Base-by-base conservation (phyloP, 345 rosid genomes). In the Brassica nigra region DNA sequence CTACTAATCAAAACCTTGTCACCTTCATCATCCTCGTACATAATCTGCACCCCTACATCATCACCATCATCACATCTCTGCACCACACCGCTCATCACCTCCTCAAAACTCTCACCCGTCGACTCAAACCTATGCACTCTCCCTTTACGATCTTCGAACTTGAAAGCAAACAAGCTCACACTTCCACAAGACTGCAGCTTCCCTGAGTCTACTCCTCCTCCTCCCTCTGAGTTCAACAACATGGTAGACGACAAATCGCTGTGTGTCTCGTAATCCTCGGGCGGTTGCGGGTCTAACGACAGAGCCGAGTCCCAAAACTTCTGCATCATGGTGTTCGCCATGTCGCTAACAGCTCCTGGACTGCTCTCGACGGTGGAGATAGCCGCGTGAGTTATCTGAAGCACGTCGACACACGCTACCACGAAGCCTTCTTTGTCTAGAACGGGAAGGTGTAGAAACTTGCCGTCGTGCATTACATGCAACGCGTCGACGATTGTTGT, bases 291-390 rank as follows among this genome's bases (percentile, higher is more conserved):
- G 44, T 93, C 97, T 78, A 89, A 85, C 36, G 93, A 82, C 44
- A 95, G 91, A 15, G 97, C 90, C 8, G 98, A 93, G 64, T 95
- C 99, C 99, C 98, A 95, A 30, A 95, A 95, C 85, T 91, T 95
- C 82, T 95, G 99, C 99, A 93, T 91, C 95, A 95, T 90, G 52
- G 98, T 87, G 71, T 80, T 93, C 72, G 98, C 86, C 78, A 74
- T 70, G 33, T 89, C 99, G 83, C 87, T 90, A 73, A 86, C 97
- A 79, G 92, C 88, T 74, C 97, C 99, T 20, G 95, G 84, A 78
- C 92, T 78, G 74, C 75, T 90, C 79, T 93, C 99, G 69, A 91
- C 98, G 84, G 90, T 88, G 8, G 98, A 91, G 64, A 95, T 91
- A 62, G 99, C 99, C 0, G 97, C 98, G 71, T 95, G 96, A 76